Evolutionary conservation across 441 rosid species (phyloP).

Genomic region (Erodium trifolium): DNA sequence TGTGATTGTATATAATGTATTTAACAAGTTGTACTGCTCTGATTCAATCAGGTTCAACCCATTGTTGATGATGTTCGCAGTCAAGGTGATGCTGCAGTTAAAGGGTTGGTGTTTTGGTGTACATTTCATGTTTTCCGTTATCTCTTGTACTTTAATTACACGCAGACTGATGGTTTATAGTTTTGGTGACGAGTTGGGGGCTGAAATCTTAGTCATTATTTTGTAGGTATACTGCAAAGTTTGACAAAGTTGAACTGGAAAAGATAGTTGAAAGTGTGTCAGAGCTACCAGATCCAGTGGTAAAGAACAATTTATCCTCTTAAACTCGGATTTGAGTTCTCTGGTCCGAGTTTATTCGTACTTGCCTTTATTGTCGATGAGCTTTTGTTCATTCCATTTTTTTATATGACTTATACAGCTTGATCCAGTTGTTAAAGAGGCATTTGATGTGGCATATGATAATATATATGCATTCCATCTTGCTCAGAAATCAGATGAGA

Average conservation of each 20-base stretch:
- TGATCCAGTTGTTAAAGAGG: conserved; percentile 49
- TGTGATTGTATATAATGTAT: neutral
- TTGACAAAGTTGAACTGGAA: conserved; percentile 64
- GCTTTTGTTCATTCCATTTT: neutral
- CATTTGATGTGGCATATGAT: conserved; percentile 83
- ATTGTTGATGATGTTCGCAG: conserved; percentile 70
- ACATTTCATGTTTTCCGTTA: neutral
- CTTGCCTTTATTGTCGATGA: neutral
- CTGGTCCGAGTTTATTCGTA: conserved; percentile 3
- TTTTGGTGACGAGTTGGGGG: neutral
- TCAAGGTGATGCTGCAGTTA: conserved; percentile 79
- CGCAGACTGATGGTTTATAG: neutral
- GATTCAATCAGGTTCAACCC: conserved; percentile 45
- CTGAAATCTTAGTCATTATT: conserved; percentile 3
- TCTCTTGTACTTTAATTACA: neutral
- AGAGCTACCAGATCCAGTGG: conserved; percentile 74
- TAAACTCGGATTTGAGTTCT: neutral
- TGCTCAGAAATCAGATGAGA: conserved; percentile 63
- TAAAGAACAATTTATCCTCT: conserved; percentile 14
- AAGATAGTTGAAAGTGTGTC: conserved; percentile 52
- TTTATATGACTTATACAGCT: conserved; percentile 37
- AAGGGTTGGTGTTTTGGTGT: conserved; percentile 41
- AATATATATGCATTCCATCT: conserved; percentile 83
- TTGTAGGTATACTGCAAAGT: conserved; percentile 66
- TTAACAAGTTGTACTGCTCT: neutral